Conservation (phyloP, 495 filamentous ascomycete genomes). For the Aeminium ludgeri region DNA sequence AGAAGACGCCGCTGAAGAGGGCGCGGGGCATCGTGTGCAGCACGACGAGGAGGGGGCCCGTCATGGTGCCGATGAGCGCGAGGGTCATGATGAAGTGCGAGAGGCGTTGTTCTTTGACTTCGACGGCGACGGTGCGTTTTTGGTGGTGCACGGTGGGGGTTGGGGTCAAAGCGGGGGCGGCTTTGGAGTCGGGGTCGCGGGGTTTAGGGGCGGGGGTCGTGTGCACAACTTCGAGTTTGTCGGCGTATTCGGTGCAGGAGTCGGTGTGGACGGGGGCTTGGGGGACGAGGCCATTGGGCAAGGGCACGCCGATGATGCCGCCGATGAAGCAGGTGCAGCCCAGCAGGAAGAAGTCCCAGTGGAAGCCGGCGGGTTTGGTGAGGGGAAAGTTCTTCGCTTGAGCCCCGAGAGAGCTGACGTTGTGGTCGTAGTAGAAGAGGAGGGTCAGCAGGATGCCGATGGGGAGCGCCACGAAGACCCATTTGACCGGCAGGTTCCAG, state of each 20-base stretch:
- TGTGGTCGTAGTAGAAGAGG: slow-evolving; percentile 84
- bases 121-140: slow-evolving; percentile 37
- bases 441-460: slow-evolving; percentile 76
- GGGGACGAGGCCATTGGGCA: slow-evolving; percentile 65
- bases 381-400: slow-evolving; percentile 89
- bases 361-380: slow-evolving; percentile 81
- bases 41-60: slow-evolving; percentile 64
- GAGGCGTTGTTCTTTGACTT: slow-evolving; percentile 79
- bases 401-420: slow-evolving; percentile 45
- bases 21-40: slow-evolving; percentile 75
- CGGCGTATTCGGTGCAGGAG: slow-evolving; percentile 11
- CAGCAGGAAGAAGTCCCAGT: slow-evolving; percentile 90
- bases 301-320: slow-evolving; percentile 72
- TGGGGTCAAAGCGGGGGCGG: slow-evolving; percentile 12
- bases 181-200: slow-evolving; percentile 28
- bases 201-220: too few relatives aligned
- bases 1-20: slow-evolving; percentile 82
- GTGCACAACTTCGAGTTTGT: slow-evolving; percentile 13
- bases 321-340: slow-evolving; percentile 73
- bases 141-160: slow-evolving; percentile 23
- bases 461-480: slow-evolving; percentile 77
- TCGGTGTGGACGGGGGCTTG: slow-evolving; percentile 40
- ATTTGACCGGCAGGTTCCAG: slow-evolving; percentile 59
- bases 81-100: slow-evolving; percentile 77
- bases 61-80: slow-evolving; percentile 73